Percentiles rank a stretch among this genome's conserved stretches.
Evolutionary conservation across 306 rosid genomes (phyloP).

Genomic region (Acacia acuminata): DNA sequence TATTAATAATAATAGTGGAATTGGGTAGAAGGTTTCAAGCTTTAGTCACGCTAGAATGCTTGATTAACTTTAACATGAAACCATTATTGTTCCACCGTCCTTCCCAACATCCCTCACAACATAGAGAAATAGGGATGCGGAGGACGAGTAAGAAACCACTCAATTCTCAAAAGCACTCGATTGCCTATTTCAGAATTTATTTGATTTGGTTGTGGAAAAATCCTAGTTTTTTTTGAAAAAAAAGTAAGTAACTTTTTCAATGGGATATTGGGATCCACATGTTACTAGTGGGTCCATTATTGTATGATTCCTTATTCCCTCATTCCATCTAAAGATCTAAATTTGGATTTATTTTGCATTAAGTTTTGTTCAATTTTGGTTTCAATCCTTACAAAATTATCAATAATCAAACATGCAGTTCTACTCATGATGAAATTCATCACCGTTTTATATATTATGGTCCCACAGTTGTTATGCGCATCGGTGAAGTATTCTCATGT

Average conservation of each 20-base stretch:
- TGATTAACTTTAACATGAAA: conserved; percentile 28
- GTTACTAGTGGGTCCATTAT: neutral
- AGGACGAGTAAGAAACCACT: conserved; percentile 15
- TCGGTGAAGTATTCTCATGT: conserved; percentile 17
- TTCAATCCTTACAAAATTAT: neutral
- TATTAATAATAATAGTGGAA: conserved; percentile 14
- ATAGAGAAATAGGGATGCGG: neutral
- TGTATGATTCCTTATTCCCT: neutral
- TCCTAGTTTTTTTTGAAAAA: neutral
- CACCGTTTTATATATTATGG: neutral
- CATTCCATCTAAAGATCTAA: neutral
- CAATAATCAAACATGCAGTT: neutral
- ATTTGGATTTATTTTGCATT: neutral
- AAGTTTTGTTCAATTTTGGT: neutral
- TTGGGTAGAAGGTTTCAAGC: conserved; percentile 30
- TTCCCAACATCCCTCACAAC: conserved; percentile 25
- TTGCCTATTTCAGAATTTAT: neutral
- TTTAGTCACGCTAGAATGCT: conserved; percentile 30
- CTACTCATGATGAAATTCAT: neutral
- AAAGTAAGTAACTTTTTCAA: neutral
- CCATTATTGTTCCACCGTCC: conserved; percentile 29
- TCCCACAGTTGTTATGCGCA: conserved; percentile 1
- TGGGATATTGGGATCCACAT: too few species aligned
- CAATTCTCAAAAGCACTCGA: conserved; percentile 7
- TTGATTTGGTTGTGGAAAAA: neutral